Base-by-base conservation (phyloP, 306 rosid genomes). In the Quercus bicolor region DNA sequence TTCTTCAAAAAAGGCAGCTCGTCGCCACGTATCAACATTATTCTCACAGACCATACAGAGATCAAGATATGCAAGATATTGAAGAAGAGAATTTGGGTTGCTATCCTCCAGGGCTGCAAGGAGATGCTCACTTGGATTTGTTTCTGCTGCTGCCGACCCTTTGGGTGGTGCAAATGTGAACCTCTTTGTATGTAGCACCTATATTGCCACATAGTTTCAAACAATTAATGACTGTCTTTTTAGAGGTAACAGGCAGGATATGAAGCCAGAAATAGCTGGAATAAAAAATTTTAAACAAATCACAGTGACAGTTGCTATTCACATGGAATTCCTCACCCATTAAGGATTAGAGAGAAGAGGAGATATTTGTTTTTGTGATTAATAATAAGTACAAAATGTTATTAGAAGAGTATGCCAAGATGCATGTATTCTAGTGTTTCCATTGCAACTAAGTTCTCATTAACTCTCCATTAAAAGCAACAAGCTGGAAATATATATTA, bases 141-240 rank as follows among this genome's bases (percentile, higher is more conserved):
- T 93, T 91, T 93, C 97, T 7, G 97, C 97, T 52, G 99, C 99
- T 24, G 99, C 99, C 15, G 98, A 95, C 82, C 99, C 99, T 87
- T 91, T 91, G 53, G 96, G 98, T 34, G 98, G 98, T 0, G 99
- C 99, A 86, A 95, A 93, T 28, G 87, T 54, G 52, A 82, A 89
- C 81, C 98, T 93, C 90, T 93, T 93, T 18, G 98, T 88, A 61
- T 90, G 96, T 68, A 95, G 81, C 79, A 95, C 98, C 99, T 95
- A 70, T 56, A 78, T 60, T 53, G 68, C 74, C 83, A 77, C 68
- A 85, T 79, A 4, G 51, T 66, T 33, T 80, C 68, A 76, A 57
- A 75, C 28, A 76, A 80, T 3, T 21, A 66, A 43, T 61, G 60
- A 45, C 65, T 37, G 5, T 69, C 82, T 52, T 81, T 55, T 55